phyloP scores from a whole-genome alignment of 495 filamentous ascomycete genomes.

The Recurvomyces mirabilis region DNA sequence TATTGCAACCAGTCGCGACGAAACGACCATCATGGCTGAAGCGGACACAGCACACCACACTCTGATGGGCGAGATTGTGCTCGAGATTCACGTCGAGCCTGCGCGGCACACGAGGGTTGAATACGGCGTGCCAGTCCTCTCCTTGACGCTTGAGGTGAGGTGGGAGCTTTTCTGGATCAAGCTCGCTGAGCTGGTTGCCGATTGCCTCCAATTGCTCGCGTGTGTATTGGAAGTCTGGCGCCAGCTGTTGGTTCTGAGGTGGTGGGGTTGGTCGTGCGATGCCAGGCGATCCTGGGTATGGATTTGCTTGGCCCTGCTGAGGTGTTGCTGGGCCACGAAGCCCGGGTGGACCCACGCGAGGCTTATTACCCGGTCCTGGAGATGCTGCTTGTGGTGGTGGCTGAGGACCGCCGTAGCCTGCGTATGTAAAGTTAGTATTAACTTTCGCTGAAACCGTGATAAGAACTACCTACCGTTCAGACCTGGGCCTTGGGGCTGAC shows the following conservation, averaged over 20 bases:
- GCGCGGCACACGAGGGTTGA: constrained; percentile 31
- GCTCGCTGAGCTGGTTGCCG: constrained; percentile 74
- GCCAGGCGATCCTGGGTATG: constrained; percentile 82
- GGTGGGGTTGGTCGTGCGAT: constrained; percentile 72
- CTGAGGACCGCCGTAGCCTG: constrained; percentile 50
- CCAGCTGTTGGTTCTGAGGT: constrained; percentile 32
- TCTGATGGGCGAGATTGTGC: constrained; percentile 32
- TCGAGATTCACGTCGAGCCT: constrained; percentile 33
- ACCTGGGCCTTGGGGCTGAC: constrained; percentile 41
- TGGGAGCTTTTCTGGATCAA: constrained; percentile 75
- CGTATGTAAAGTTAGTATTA: background rate
- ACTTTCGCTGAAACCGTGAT: background rate
- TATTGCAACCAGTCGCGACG: constrained; percentile 36
- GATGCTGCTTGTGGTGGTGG: constrained; percentile 77
- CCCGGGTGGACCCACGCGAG: constrained; percentile 31
- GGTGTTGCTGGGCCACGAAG: constrained; percentile 64
- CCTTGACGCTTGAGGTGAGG: constrained; percentile 46
- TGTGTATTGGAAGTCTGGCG: constrained; percentile 34
- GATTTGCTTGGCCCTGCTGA: constrained; percentile 70
- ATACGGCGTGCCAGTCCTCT: constrained; percentile 34
- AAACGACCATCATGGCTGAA: constrained; percentile 33
- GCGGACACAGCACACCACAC: constrained; percentile 36
- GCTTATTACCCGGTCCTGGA: constrained; percentile 61
- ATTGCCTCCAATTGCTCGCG: constrained; percentile 31
- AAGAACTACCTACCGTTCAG: constrained; percentile 53